These are phyloP conservation scores for Penicillium janthinellum DNA, from an alignment of 2,329 filamentous ascomycete genomes.

Conservation along the genomic window DNA sequence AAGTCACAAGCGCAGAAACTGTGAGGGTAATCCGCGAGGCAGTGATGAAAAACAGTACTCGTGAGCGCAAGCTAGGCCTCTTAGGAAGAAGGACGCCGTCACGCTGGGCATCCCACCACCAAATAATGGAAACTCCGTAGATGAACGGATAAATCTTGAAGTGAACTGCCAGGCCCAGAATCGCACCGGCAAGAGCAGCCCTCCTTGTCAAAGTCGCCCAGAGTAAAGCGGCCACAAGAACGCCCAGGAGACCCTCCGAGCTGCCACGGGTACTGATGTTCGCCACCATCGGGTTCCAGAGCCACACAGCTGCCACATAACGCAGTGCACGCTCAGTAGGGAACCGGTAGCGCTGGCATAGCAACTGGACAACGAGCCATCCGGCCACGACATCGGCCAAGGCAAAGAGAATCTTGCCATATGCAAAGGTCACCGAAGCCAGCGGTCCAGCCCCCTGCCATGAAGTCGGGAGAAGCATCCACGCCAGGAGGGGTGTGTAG, in stretches of 20 bases:
- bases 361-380: slow-evolving; percentile 67
- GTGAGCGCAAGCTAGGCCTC: slow-evolving; percentile 14
- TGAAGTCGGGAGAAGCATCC: slow-evolving; percentile 82
- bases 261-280: slow-evolving; percentile 94
- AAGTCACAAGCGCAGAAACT: slow-evolving; percentile 69
- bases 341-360: slow-evolving; percentile 54
- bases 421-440: slow-evolving; percentile 59
- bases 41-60: slow-evolving; percentile 41
- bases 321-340: slow-evolving; percentile 61
- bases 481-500: slow-evolving; percentile 91
- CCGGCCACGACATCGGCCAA: slow-evolving; percentile 81
- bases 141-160: slow-evolving; percentile 99
- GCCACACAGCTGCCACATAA: slow-evolving; percentile 79
- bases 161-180: slow-evolving; percentile 85
- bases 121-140: slow-evolving; percentile 67
- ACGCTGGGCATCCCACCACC: slow-evolving; percentile 42
- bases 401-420: slow-evolving; percentile 86
- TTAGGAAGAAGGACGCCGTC: slow-evolving; percentile 14
- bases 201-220: slow-evolving; percentile 73
- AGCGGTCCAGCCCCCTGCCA: slow-evolving; percentile 43
- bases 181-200: slow-evolving; percentile 66
- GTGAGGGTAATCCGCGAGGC: slow-evolving; percentile 41
- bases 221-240: slow-evolving; percentile 77
- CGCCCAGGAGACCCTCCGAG: slow-evolving; percentile 85
- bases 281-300: slow-evolving; percentile 97